These are phyloP conservation scores for Mycena leptocephala DNA, from an alignment of 768 basidiomycete species.

Conservation along the genomic window DNA sequence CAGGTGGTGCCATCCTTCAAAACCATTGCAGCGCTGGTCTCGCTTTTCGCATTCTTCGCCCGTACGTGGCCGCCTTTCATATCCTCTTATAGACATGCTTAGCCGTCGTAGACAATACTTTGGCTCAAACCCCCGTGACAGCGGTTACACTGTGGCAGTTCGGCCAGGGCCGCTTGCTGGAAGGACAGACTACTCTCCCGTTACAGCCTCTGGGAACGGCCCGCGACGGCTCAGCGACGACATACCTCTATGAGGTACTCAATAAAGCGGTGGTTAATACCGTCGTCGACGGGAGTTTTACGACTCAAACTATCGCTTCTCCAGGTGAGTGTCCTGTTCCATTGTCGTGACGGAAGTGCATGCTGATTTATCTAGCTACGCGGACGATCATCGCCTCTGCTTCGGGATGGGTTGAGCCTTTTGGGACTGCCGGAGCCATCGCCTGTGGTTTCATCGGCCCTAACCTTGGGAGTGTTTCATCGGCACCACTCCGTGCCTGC, in stretches of 20 bases:
- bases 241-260: conserved; percentile 10
- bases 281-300: not conserved
- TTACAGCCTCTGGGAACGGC: conserved; percentile 7
- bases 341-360: not conserved
- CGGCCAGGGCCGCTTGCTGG: not conserved
- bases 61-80: not conserved
- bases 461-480: not conserved
- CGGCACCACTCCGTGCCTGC: not conserved
- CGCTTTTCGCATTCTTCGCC: not conserved
- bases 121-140: not conserved
- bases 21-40: not conserved
- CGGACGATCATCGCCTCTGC: not conserved
- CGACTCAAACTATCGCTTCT: not conserved
- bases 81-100: not conserved
- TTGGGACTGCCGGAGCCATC: not conserved
- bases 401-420: not conserved
- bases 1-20: not conserved
- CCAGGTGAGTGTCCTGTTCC: not conserved
- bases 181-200: not conserved
- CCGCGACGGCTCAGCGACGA: not conserved
- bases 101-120: not conserved
- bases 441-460: not conserved
- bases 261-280: not conserved
- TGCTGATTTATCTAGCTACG: not conserved
- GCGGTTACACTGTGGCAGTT: conserved; percentile 23